Percentiles rank a stretch among this genome's conserved stretches.
These are phyloP conservation scores for Colletotrichum tropicale DNA, from an alignment of 2,329 filamentous ascomycete species.

Conservation along the genomic window DNA sequence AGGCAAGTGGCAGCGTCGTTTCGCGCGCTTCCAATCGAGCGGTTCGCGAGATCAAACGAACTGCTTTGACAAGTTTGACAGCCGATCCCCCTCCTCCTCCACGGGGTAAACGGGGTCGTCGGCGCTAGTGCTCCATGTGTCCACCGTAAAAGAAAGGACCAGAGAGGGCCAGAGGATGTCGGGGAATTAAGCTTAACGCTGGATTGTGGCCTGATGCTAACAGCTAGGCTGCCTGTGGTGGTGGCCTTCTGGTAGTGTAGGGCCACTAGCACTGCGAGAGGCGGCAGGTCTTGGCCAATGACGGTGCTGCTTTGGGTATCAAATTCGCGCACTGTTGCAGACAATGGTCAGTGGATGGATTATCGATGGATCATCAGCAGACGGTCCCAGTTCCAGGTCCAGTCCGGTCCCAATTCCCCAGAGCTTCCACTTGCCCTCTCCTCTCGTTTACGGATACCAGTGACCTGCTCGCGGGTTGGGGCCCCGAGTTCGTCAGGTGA, in stretches of 20 bases:
- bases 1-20: not conserved
- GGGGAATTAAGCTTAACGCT: conserved; percentile 18
- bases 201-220: conserved; percentile 1
- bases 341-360: not conserved
- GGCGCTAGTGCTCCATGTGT: not conserved
- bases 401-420: not conserved
- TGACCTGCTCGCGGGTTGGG: not conserved
- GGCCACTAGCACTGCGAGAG: not conserved
- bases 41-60: conserved; percentile 13
- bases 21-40: not conserved
- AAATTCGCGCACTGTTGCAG: conserved; percentile 2
- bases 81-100: not conserved
- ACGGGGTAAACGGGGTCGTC: not conserved
- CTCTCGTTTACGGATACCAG: not conserved
- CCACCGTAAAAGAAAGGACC: conserved; percentile 4
- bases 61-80: conserved; percentile 7
- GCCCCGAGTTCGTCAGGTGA: not conserved
- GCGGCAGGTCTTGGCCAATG: conserved; percentile 2
- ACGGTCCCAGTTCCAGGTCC: not conserved
- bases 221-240: not conserved
- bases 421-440: not conserved
- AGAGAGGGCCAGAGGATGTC: not conserved
- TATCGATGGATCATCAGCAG: not conserved
- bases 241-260: not conserved
- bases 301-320: not conserved